These are phyloP conservation scores for Corynespora cassiicola DNA, from an alignment of 2,329 filamentous ascomycete species.

Conservation along the genomic window DNA sequence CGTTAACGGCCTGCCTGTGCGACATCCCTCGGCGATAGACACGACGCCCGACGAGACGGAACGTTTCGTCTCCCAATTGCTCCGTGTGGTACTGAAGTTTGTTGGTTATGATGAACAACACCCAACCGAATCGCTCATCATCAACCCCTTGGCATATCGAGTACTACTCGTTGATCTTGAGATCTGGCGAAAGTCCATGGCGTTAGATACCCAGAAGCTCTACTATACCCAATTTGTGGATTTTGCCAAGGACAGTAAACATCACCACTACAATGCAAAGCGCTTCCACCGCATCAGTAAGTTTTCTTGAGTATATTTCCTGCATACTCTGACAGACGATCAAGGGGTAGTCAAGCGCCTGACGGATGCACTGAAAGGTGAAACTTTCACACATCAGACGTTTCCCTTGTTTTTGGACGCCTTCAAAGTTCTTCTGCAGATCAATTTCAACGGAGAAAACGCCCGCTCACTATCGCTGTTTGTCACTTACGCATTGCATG, in stretches of 20 bases:
- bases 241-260: conserved; percentile 88
- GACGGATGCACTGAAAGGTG: conserved; percentile 87
- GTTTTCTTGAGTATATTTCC: conserved; percentile 38
- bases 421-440: conserved; percentile 79
- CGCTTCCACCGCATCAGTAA: conserved; percentile 88
- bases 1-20: conserved; percentile 55
- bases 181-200: conserved; percentile 80
- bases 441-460: conserved; percentile 82
- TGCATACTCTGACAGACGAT: conserved; percentile 21
- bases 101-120: conserved; percentile 84
- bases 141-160: conserved; percentile 93
- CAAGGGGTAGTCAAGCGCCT: conserved; percentile 87
- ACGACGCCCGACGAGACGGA: conserved; percentile 53
- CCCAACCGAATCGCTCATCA: conserved; percentile 87
- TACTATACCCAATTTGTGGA: conserved; percentile 93
- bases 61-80: conserved; percentile 63
- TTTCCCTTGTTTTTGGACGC: conserved; percentile 79
- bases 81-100: conserved; percentile 81
- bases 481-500: conserved; percentile 89
- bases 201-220: conserved; percentile 77
- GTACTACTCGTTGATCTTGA: conserved; percentile 92
- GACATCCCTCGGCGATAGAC: conserved; percentile 46
- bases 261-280: conserved; percentile 89
- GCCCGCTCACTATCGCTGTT: conserved; percentile 88
- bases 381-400: conserved; percentile 74